Percentiles rank a stretch among this genome's conserved stretches.
Evolutionary conservation across 768 basidiomycete species (phyloP).

Genomic region (Fibroporia radiculosa): DNA sequence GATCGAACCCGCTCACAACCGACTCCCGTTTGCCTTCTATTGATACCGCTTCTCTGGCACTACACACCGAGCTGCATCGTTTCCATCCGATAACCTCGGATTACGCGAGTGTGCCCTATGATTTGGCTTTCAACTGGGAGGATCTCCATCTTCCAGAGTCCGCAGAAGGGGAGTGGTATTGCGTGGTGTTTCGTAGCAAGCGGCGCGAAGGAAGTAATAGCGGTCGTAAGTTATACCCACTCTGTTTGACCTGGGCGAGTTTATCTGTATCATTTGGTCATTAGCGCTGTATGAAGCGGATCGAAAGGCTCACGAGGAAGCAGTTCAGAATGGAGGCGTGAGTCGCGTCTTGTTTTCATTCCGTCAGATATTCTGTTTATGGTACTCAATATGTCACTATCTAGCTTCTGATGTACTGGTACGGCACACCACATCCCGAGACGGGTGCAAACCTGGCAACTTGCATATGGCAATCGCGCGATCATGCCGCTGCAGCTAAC

Average conservation of each 20-base stretch:
- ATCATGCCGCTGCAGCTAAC: constrained; percentile 76
- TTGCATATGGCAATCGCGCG: constrained; percentile 90
- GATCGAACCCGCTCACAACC: constrained; percentile 43
- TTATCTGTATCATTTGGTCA: constrained; percentile 3
- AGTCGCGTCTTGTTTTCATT: constrained; percentile 20
- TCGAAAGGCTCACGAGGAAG: constrained; percentile 85
- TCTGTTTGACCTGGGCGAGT: not conserved
- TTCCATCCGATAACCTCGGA: constrained; percentile 54
- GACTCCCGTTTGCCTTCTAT: constrained; percentile 77
- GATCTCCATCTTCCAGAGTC: constrained; percentile 58
- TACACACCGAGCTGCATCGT: constrained; percentile 79
- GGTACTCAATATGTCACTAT: constrained; percentile 2
- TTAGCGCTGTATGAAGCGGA: constrained; percentile 84
- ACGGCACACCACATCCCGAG: constrained; percentile 68
- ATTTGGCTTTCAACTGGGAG: constrained; percentile 83
- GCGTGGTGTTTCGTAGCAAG: constrained; percentile 81
- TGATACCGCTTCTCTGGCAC: constrained; percentile 72
- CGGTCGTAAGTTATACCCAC: constrained; percentile 36
- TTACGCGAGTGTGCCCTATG: constrained; percentile 63
- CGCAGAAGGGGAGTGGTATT: constrained; percentile 85
- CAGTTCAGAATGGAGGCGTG: constrained; percentile 79
- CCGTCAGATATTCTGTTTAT: not conserved
- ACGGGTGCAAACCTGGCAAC: constrained; percentile 89
- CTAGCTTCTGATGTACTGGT: constrained; percentile 90
- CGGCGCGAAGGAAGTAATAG: constrained; percentile 67